phyloP scores from a whole-genome alignment of 345 rosid species.

The Citrus inodora region DNA sequence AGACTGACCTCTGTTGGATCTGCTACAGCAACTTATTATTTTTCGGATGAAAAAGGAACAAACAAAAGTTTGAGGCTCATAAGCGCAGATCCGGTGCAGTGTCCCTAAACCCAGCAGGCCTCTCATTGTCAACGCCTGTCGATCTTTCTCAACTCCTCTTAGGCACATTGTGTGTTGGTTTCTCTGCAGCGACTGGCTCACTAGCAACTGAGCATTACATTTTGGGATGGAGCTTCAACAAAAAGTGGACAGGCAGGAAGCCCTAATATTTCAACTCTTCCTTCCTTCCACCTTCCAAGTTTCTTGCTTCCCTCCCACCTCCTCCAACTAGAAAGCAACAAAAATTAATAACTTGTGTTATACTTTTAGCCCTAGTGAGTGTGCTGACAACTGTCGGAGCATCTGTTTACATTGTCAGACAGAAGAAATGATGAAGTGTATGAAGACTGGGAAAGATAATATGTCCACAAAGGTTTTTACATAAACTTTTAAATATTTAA shows the following conservation, averaged over 20 bases:
- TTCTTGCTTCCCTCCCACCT: background rate
- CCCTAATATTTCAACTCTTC: background rate
- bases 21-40: background rate
- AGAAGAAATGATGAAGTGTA: slow-evolving; percentile 50
- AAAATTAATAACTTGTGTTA: background rate
- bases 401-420: slow-evolving; percentile 22
- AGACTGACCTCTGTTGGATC: background rate
- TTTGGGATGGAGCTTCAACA: slow-evolving; percentile 13
- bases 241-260: background rate
- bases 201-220: background rate
- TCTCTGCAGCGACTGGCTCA: background rate
- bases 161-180: background rate
- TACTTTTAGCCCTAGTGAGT: background rate
- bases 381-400: background rate
- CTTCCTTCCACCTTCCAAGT: background rate
- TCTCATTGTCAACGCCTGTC: slow-evolving; percentile 8
- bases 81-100: background rate
- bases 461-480: no score
- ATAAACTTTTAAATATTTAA: no score
- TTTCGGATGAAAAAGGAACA: background rate
- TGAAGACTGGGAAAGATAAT: slow-evolving; percentile 23
- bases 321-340: background rate
- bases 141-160: slow-evolving; percentile 28
- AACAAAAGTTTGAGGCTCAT: background rate
- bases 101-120: background rate